Base-by-base conservation (phyloP, 176 grass and related monocot species). In the Lolium rigidum region DNA sequence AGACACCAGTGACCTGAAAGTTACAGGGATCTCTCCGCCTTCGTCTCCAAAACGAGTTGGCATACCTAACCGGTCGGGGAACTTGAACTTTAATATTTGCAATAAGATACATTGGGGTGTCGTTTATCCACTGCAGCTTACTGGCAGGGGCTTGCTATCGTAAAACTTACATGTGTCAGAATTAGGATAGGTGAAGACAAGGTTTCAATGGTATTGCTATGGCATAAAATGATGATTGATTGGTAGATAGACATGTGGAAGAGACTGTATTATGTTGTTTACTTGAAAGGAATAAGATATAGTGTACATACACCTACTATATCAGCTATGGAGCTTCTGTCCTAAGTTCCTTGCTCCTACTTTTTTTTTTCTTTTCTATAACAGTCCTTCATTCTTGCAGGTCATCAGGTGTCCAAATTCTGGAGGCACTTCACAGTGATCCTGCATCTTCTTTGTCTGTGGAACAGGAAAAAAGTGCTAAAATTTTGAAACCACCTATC, bases 391-490 rank as follows among this genome's bases (percentile, higher is more conserved):
- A 85, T 93, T 56, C 31, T 71, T 95, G 91, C 93, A 98, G 95
- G 92, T 81, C 83, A 78, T 88, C 94, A 79, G 92, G 88, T 84
- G 80, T 86, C 65, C 86, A 88, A 90, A 99, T 99, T 90, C 94
- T 99, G 54, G 97, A 99, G 85, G 97, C 97, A 87, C 97, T 99
- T 91, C 97, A 97, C 82, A 87, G 90, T 64, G 97, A 99, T 84
- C 97, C 97, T 87, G 97, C 97, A 70, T 94, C 97, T 79, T 92
- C 97, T 87, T 79, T 95, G 51, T 94, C 94, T 70, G 78, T 94
- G 86, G 94, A 96, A 83, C 92, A 93, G 85, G 97, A 99, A 91
- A 99, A 89, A 88, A 93, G 73, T 90, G 44, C 92, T 83, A 99
- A 94, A 89, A 80, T 71, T 83, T 87, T 88, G 87, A 94, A 94